phyloP scores from a whole-genome alignment of 768 basidiomycete species.

The Russula ochroleuca region DNA sequence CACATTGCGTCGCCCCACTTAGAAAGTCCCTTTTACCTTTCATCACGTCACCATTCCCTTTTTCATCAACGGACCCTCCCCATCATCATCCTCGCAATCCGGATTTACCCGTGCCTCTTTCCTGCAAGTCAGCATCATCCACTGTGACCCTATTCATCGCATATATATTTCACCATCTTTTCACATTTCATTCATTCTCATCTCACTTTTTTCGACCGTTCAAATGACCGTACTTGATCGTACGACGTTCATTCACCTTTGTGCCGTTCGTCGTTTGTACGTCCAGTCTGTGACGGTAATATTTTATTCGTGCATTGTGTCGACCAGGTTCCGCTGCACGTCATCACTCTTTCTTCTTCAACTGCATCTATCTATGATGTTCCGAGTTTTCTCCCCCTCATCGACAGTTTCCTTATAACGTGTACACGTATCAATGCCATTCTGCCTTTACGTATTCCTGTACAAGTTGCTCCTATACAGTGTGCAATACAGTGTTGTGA shows the following conservation, averaged over 20 bases:
- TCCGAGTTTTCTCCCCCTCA: constrained; percentile 2
- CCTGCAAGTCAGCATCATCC: constrained; percentile 24
- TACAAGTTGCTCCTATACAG: constrained; percentile 23
- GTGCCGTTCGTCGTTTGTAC: constrained; percentile 16
- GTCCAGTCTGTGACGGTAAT: constrained; percentile 11
- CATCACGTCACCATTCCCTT: constrained; percentile 24
- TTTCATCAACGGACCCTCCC: constrained; percentile 22
- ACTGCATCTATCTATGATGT: constrained; percentile 25
- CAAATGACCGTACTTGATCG: constrained; percentile 17
- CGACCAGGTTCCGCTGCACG: constrained; percentile 13
- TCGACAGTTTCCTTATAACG: constrained; percentile 14
- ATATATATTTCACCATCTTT: constrained; percentile 25
- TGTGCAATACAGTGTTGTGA: constrained; percentile 24
- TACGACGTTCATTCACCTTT: constrained; percentile 17
- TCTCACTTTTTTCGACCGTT: constrained; percentile 19
- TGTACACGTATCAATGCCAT: constrained; percentile 21
- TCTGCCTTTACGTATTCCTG: constrained; percentile 19
- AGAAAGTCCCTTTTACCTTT: constrained; percentile 20
- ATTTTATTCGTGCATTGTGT: constrained; percentile 17
- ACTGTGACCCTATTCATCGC: constrained; percentile 24
- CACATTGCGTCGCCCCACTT: constrained; percentile 9
- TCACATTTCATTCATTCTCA: constrained; percentile 25
- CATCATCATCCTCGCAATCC: constrained; percentile 23
- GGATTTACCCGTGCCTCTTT: constrained; percentile 23
- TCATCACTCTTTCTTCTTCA: constrained; percentile 7